Base-by-base conservation (phyloP, 495 filamentous ascomycete species). In the Lophiotrema nucula region DNA sequence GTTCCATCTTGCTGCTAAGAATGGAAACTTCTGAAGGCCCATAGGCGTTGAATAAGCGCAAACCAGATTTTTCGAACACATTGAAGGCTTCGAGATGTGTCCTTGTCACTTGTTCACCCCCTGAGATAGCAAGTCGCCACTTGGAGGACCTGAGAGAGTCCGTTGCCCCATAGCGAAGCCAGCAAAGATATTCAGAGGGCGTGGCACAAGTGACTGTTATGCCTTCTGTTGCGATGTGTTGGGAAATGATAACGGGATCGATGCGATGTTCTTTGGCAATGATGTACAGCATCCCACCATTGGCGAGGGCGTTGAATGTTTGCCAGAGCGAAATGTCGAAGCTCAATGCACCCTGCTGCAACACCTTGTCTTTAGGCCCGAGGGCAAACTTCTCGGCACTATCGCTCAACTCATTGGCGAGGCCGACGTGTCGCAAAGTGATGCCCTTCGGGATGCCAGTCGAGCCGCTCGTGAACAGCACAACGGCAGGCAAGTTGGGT, bases 331-430 rank as follows among this genome's bases (percentile, higher is more conserved):
- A 77, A 37, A 67, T 50, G 51, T 80, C 69, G 65, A 75, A 80
- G 0, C 58, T 62, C 25, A 68, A 69, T 0, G 76, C 64, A n/a
- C 73, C 77, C 37, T 80, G 77, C 27, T 79, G 76, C 2, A 79
- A 53, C 1, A 43, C 37, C 22, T 12, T 3, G 5, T 46, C 43
- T 3, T n/a, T 22, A 1, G n/a, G 1, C n/a, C 43, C 43, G 4
- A 46, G 16, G 4, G 5, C 18, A 4, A 4, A 46, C 2, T 13
- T 46, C 18, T 46, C 25, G 43, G 43, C 25, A 15, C 15, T 13
- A 19, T 22, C 16, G 15, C 25, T 22, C 0, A 74, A 62, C 70
- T 4, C 15, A 31, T n/a, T 61, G 62, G 10, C 8, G 18, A 53
- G 6, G n/a, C 49, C 37, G 10, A 2, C 74, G 24, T 62, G 52